Evolutionary conservation across 306 rosid genomes (phyloP), one percentile per base, ranked within the genome.

Genomic region (Datisca glomerata): DNA sequence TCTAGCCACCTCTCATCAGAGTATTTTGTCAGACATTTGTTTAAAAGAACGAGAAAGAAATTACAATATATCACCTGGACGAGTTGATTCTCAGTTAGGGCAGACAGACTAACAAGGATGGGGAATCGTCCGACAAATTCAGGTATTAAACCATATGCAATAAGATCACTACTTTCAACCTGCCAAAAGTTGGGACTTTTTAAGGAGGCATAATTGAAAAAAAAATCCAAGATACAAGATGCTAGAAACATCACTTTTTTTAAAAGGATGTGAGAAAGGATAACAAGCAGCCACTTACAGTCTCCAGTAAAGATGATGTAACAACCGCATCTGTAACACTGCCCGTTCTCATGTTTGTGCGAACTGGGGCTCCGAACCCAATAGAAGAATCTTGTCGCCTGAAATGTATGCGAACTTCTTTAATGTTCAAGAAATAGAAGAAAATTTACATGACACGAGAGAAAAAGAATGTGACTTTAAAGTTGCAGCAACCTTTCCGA

Each of bases 111-210:
- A 74, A 80, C 98, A 46, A 91, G 93, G 49, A 91, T 55, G 24
- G 98, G 98, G 69, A 91, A 91, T 14, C 96, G 67, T 50, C 98
- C 98, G 51, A 91, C 98, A 73, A 91, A 91, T 60, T 84, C 98
- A 24, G 98, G 96, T 61, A 91, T 84, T 50, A 91, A 70, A 47
- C 98, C 98, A 46, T 91, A 91, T 16, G 96, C 69, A 41, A 80
- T 77, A 33, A 91, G 98, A 68, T 91, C 98, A 53, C 96, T 67
- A 61, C 98, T 84, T 65, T 91, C 98, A 41, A 75, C 98, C 96
- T 91, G 80, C 46, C 46, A 73, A 55, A 56, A 56, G 18, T 24
- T 29, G 53, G 13, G 37, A 41, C 21, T 44, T 34, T 24, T 43
- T n/a, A n/a, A n/a, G n/a, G n/a, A n/a, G n/a, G n/a, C n/a, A n/a